Percentiles rank a stretch among this genome's conserved stretches.
Evolutionary conservation across 2,329 filamentous ascomycete species (phyloP).

Genomic region (Paecilomyces fulvus): DNA sequence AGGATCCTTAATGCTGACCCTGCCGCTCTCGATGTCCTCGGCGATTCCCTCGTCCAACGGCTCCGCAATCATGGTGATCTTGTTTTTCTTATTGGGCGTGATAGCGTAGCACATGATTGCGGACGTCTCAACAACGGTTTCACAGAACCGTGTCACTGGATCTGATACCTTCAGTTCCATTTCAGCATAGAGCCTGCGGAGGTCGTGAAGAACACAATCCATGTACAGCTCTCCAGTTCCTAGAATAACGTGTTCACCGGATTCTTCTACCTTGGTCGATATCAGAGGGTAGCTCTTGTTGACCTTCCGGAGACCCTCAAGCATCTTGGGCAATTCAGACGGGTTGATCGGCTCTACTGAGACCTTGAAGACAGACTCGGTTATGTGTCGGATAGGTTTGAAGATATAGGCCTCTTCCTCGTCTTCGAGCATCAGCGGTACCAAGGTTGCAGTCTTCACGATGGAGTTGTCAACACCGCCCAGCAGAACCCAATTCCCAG

Average conservation of each 20-base stretch:
- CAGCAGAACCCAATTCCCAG: slow-evolving; percentile 87
- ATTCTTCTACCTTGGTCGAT: slow-evolving; percentile 95
- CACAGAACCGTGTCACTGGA: slow-evolving; percentile 93
- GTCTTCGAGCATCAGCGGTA: slow-evolving; percentile 70
- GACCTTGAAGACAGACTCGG: slow-evolving; percentile 94
- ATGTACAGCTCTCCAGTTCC: slow-evolving; percentile 99
- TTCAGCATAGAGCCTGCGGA: slow-evolving; percentile 87
- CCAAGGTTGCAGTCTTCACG: slow-evolving; percentile 89
- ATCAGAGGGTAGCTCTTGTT: slow-evolving; percentile 97
- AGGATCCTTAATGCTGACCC: slow-evolving; percentile 85
- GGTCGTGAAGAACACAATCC: slow-evolving; percentile 95
- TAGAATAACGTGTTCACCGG: slow-evolving; percentile 88
- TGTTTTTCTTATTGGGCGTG: slow-evolving; percentile 99
- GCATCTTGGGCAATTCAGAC: slow-evolving; percentile 96
- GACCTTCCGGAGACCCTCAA: slow-evolving; percentile 90
- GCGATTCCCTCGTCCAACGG: slow-evolving; percentile 92
- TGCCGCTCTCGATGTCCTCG: slow-evolving; percentile 84
- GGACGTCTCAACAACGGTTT: slow-evolving; percentile 94
- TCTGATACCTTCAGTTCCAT: slow-evolving; percentile 99
- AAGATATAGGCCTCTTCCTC: slow-evolving; percentile 95
- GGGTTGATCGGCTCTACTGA: slow-evolving; percentile 97
- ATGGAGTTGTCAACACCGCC: slow-evolving; percentile 95
- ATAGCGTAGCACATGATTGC: slow-evolving; percentile 97
- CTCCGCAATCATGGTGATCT: slow-evolving; percentile 96
- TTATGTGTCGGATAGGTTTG: slow-evolving; percentile 85